phyloP scores from a whole-genome alignment of 2,329 filamentous ascomycete genomes.

The Xylaria sp. region DNA sequence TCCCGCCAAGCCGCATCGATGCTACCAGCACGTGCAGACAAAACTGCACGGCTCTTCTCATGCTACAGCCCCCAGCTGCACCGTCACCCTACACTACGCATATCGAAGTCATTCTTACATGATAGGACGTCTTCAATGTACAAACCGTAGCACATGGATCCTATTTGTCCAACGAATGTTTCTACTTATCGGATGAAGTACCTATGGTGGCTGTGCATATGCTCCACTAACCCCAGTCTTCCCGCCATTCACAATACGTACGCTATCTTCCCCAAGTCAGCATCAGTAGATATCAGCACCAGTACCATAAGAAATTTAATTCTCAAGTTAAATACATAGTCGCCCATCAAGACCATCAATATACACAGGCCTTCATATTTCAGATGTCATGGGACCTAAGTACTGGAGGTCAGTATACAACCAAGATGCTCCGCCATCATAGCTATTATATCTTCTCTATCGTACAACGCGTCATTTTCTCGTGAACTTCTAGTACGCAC shows the following conservation, averaged over 20 bases:
- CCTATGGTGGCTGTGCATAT: constrained; percentile 1
- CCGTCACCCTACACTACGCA: constrained; percentile 1
- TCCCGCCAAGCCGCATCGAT: constrained; percentile 15
- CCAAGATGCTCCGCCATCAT: neutral
- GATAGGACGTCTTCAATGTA: neutral
- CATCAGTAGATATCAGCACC: no score
- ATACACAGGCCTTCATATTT: neutral
- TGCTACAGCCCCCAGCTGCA: neutral
- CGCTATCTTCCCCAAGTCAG: no score
- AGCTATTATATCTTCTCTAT: neutral
- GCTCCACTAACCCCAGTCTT: neutral
- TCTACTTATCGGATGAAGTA: neutral
- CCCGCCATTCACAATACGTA: neutral
- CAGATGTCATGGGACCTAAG: neutral
- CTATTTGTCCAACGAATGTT: constrained; percentile 9
- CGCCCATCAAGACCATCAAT: neutral
- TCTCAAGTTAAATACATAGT: no score
- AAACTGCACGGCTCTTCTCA: constrained; percentile 2
- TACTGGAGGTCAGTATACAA: neutral
- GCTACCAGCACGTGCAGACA: constrained; percentile 9
- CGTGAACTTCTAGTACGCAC: neutral
- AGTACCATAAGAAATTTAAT: no score
- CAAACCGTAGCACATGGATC: neutral
- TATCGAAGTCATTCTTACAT: constrained; percentile 12
- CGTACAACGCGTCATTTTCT: no score